Evolutionary conservation across 257 asterid genomes (phyloP).

Genomic region (Gardenia jasminoides): DNA sequence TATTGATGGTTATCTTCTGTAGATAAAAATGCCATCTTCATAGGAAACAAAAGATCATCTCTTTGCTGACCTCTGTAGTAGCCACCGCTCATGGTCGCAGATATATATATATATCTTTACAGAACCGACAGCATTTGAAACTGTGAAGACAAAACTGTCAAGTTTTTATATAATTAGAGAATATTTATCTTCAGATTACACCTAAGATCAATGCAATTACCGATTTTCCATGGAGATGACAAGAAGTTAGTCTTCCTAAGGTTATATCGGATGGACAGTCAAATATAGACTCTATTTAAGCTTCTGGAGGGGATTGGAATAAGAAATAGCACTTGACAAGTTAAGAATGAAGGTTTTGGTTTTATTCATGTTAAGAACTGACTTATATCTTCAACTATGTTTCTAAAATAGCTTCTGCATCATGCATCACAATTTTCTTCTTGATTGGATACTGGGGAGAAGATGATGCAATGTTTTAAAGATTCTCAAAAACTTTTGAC

Average conservation of each 20-base stretch:
- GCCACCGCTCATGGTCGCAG: no score
- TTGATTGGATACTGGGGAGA: no score
- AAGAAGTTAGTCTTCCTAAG: background rate
- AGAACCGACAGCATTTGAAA: background rate
- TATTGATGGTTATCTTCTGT: constrained; percentile 12
- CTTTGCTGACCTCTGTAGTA: background rate
- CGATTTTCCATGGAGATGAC: background rate
- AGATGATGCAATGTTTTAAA: no score
- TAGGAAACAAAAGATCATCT: constrained; percentile 7
- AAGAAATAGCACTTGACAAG: background rate
- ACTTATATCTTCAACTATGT: background rate
- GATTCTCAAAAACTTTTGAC: no score
- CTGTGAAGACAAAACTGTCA: background rate
- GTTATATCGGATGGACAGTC: no score
- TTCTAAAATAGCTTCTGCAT: background rate
- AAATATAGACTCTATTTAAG: background rate
- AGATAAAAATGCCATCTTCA: constrained; percentile 16
- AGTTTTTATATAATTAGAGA: background rate
- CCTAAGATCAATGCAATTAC: background rate
- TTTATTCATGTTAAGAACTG: background rate
- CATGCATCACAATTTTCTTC: background rate
- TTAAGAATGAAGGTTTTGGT: no score
- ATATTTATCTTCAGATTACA: background rate
- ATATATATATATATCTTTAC: no score
- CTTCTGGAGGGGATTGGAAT: background rate